Evolutionary conservation across 352 stramenopile species (phyloP).

Genomic region (Globisporangium ultimum): DNA sequence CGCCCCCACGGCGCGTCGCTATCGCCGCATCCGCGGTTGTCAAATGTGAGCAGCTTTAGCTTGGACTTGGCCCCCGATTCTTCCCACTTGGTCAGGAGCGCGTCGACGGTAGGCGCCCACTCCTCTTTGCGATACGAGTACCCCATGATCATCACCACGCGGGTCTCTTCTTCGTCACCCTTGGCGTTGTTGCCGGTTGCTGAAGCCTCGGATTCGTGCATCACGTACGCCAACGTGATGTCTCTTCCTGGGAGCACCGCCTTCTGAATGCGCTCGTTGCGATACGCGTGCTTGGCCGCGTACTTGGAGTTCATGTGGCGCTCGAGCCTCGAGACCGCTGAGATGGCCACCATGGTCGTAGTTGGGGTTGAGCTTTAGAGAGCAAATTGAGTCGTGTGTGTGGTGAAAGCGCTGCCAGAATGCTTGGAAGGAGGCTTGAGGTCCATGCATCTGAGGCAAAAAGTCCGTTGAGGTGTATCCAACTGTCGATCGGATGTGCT

Average conservation of each 20-base stretch:
- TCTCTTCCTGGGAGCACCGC: slow-evolving; percentile 10
- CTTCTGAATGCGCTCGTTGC: not conserved
- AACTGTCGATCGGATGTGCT: too few species aligned
- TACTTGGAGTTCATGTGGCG: slow-evolving; percentile 8
- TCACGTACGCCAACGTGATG: slow-evolving; percentile 47
- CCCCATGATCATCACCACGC: slow-evolving; percentile 45
- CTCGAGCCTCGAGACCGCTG: too few species aligned
- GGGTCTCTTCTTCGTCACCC: slow-evolving; percentile 14
- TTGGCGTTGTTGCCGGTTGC: too few species aligned
- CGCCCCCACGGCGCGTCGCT: slow-evolving; percentile 22
- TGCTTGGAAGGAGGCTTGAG: too few species aligned
- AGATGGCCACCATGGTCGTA: too few species aligned
- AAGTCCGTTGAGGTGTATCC: too few species aligned
- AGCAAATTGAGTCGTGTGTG: too few species aligned
- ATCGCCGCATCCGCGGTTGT: slow-evolving; percentile 54
- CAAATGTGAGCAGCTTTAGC: slow-evolving; percentile 50
- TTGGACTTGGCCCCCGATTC: slow-evolving; percentile 9
- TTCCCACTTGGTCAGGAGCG: slow-evolving; percentile 31
- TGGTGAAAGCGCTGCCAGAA: too few species aligned
- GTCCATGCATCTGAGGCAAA: too few species aligned
- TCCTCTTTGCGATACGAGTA: slow-evolving; percentile 38
- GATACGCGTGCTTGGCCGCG: not conserved
- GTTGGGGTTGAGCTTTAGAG: too few species aligned
- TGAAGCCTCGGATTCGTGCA: slow-evolving; percentile 20
- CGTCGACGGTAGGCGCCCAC: slow-evolving; percentile 32